phyloP scores from a whole-genome alignment of 2,329 filamentous ascomycete genomes.

The Aspergillus amoenus region DNA sequence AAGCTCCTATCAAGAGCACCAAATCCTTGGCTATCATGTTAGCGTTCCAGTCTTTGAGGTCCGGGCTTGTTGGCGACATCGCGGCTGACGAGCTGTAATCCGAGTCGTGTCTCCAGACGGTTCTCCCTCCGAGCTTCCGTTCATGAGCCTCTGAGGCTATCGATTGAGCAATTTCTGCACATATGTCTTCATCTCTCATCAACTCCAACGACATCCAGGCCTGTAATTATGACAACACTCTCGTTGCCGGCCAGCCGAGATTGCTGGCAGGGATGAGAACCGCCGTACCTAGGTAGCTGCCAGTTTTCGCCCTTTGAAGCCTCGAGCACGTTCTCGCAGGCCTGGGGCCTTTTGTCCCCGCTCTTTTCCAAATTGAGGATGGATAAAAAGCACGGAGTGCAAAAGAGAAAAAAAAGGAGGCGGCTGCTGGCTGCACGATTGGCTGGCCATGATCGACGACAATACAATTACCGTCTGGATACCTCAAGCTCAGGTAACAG shows the following conservation, averaged over 20 bases:
- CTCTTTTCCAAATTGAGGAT: conserved; percentile 11
- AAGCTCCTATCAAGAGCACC: not conserved
- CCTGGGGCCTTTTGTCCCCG: not conserved
- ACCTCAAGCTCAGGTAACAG: not conserved
- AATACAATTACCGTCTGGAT: conserved; percentile 11
- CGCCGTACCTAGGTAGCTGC: not conserved
- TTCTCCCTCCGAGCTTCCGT: not conserved
- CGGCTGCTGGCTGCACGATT: conserved; percentile 8
- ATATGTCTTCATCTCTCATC: not conserved
- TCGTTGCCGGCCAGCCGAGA: conserved; percentile 1
- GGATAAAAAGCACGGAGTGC: not conserved
- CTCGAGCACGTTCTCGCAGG: conserved; percentile 17
- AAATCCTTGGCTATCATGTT: not conserved
- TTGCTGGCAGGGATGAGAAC: not conserved
- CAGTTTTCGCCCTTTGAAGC: not conserved
- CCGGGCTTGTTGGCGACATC: conserved; percentile 3
- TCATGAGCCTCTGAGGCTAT: not conserved
- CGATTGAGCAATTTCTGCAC: not conserved
- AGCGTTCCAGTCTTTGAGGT: conserved; percentile 8
- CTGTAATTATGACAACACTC: not conserved
- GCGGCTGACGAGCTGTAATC: conserved; percentile 3
- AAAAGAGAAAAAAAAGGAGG: conserved; percentile 11
- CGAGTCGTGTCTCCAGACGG: not conserved
- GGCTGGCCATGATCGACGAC: conserved; percentile 5
- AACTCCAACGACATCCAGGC: not conserved